Evolutionary conservation across 2,329 filamentous ascomycete species (phyloP), one percentile per base, ranked within the genome.

Genomic region (Chaetothyriales sp.): DNA sequence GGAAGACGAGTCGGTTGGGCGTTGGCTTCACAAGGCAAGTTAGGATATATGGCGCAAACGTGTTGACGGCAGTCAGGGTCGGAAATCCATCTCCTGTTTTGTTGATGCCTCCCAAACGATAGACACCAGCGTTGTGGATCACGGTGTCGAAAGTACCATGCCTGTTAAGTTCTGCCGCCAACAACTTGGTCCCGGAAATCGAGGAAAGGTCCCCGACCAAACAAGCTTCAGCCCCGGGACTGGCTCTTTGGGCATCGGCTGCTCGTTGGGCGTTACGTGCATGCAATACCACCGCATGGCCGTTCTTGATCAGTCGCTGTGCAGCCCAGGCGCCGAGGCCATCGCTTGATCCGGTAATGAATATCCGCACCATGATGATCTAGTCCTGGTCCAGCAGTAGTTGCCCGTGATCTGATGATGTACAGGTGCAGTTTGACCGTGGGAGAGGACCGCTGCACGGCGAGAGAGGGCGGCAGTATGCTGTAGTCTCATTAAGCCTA

Each of bases 101-200:
- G 51, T 70, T 70, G 43, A 61, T 66, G 15, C 70, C 70, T 3
- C 28, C 28, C 28, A 36, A 8, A 36, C 28, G 28, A 26, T 62
- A 63, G 50, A 71, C 73, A 2, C 75, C 77, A 0, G 77, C 77
- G 53, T 80, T 80, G 65, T 80, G 77, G 18, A 80, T 68, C 12
- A 80, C 66, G 20, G 69, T 67, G 59, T 80, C 78, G 59, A 75
- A 79, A 0, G 68, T 64, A 0, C 73, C 73, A 1, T 68, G 62
- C 39, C 64, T 63, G 61, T 77, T 75, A 49, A 74, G 71, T 49
- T 76, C 66, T 9, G 65, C 60, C 1, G 77, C 77, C 2, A 81
- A 66, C 2, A 62, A 61, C 53, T 75, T 77, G 3, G 68, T 75
- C 47, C 75, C 72, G 5, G 69, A 58, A 43, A 78, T 65, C 46